These are phyloP conservation scores for Tuber magnatum DNA, from an alignment of 495 filamentous ascomycete species.

Conservation along the genomic window DNA sequence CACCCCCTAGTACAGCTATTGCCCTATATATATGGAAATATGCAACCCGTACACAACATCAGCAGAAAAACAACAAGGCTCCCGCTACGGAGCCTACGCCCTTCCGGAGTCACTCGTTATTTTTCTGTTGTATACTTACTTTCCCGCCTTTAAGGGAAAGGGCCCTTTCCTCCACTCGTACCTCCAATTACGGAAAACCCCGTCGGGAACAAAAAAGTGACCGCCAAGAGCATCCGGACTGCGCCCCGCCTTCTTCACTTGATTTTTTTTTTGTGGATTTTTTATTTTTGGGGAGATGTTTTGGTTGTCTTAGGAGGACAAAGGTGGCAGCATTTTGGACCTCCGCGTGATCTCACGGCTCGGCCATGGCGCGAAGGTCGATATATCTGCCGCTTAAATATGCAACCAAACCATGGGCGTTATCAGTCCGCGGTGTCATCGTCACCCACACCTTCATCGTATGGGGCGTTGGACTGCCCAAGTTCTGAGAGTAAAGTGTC, in stretches of 20 bases:
- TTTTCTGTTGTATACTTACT: constrained; percentile 33
- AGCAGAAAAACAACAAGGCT: constrained; percentile 36
- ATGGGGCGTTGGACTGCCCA: background rate
- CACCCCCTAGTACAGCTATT: background rate
- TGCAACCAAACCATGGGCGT: background rate
- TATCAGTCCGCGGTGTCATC: constrained; percentile 29
- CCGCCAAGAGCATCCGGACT: constrained; percentile 20
- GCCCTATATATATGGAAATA: background rate
- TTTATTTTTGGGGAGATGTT: constrained; percentile 16
- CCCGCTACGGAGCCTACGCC: constrained; percentile 33
- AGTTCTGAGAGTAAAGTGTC: constrained; percentile 6
- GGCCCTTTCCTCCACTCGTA: constrained; percentile 23
- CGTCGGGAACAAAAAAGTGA: constrained; percentile 16
- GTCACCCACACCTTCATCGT: constrained; percentile 12
- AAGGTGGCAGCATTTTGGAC: constrained; percentile 10
- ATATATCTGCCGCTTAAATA: constrained; percentile 22
- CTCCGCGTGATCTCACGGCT: background rate
- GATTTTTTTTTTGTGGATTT: constrained; percentile 29
- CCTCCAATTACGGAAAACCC: constrained; percentile 21
- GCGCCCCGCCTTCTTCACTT: constrained; percentile 14
- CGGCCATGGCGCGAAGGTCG: constrained; percentile 1
- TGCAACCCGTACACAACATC: constrained; percentile 3
- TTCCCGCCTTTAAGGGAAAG: constrained; percentile 17
- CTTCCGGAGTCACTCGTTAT: constrained; percentile 36
- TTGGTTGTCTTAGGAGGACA: constrained; percentile 10